A percentile compares a stretch with the other conserved stretches of the same genome.
Conservation (phyloP, 768 basidiomycete species). For the Russula sp. region DNA sequence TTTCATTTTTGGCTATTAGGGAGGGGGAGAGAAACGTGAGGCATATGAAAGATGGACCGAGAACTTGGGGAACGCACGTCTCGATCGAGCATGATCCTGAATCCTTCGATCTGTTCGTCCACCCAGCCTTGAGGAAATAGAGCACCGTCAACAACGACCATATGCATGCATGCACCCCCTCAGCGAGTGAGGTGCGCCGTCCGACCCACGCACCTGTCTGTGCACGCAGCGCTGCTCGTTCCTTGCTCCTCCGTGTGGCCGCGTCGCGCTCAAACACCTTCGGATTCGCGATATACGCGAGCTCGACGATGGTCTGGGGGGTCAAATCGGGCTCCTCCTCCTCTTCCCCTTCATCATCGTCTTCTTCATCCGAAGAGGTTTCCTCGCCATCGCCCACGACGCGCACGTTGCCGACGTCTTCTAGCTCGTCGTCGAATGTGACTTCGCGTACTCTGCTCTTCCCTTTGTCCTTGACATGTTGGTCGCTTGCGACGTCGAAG, state of each 20-base stretch:
- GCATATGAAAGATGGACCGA: not conserved
- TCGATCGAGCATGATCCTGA: conserved; percentile 83
- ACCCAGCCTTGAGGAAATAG: conserved; percentile 41
- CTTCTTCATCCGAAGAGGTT: conserved; percentile 28
- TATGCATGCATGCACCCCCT: not conserved
- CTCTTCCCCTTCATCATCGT: conserved; percentile 30
- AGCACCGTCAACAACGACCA: not conserved
- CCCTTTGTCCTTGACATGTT: conserved; percentile 16
- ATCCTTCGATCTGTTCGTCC: conserved; percentile 88
- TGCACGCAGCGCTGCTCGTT: conserved; percentile 54
- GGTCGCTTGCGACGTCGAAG: conserved; percentile 25
- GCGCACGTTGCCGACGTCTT: conserved; percentile 36
- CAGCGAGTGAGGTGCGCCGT: not conserved
- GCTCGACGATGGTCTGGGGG: conserved; percentile 59
- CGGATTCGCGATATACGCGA: conserved; percentile 68
- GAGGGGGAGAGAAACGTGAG: not conserved
- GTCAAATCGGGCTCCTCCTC: conserved; percentile 24
- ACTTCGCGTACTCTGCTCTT: conserved; percentile 26
- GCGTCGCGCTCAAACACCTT: conserved; percentile 73
- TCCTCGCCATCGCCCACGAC: conserved; percentile 63
- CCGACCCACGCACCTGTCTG: conserved; percentile 51
- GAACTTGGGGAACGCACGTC: conserved; percentile 49
- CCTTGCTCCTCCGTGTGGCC: conserved; percentile 61
- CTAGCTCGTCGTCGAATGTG: conserved; percentile 50
- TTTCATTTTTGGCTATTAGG: conserved; percentile 52